Percentiles rank a stretch among this genome's conserved stretches.
Conservation (phyloP, 352 stramenopile species). For the Pythium rhizo-oryzae region DNA sequence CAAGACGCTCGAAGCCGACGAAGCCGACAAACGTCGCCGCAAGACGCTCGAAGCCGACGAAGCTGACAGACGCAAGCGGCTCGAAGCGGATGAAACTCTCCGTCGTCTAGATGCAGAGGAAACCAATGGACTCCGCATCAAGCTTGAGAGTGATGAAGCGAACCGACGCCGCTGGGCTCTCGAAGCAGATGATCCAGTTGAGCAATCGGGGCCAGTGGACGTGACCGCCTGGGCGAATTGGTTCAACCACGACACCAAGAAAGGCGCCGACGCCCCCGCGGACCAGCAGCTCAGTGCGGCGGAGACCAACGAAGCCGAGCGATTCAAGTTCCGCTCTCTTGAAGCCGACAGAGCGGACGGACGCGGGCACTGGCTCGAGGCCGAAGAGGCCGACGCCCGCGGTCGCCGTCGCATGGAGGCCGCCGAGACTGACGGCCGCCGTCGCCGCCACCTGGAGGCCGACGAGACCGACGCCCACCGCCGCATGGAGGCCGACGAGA, state of each 20-base stretch:
- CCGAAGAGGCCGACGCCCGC: neutral
- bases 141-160: neutral
- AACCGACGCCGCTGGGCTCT: neutral
- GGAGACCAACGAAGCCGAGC: neutral
- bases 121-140: no score
- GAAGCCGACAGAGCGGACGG: neutral
- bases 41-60: neutral
- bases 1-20: neutral
- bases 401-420: neutral
- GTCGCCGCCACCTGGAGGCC: neutral
- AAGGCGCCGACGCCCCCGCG: neutral
- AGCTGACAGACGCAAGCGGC: neutral
- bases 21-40: neutral
- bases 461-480: neutral
- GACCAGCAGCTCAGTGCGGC: neutral
- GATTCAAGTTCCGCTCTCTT: neutral
- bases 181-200: neutral
- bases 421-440: neutral
- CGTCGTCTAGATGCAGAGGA: no score
- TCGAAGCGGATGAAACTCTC: neutral
- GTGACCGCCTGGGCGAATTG: neutral
- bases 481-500: no score
- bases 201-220: neutral
- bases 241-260: neutral
- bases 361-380: neutral